Evolutionary conservation across 108 stramenopile genomes (phyloP), one percentile per base, ranked within the genome.

Genomic region (Discostella stelligeroides): DNA sequence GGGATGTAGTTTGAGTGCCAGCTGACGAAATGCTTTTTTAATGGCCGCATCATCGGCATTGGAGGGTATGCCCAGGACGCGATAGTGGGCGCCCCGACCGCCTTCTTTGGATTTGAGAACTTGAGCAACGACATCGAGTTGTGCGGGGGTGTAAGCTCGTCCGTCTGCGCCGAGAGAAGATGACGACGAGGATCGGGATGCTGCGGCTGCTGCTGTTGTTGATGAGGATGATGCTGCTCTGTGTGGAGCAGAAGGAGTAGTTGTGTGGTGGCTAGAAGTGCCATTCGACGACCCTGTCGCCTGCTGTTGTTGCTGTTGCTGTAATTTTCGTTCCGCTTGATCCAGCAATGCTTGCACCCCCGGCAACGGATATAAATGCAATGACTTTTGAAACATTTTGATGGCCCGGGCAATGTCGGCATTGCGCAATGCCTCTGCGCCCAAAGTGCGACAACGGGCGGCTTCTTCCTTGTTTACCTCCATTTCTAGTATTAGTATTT

Each of bases 21-120:
- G 63, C 70, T 94, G 95, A 10, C 94, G 84, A 66, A 96, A 97
- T 0, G 95, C 95, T 74, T 84, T 91, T 76, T 97, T 97, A 14
- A 96, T 81, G 30, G 88, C 89, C 37, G 73, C 75, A 20, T 95
- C 95, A 20, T 77, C 79, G 7, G 88, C 85, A 29, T 68, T 75
- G 27, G 62, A 39, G 25, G 23, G 28, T 15, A 97, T 63, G 1
- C 89, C 90, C 12, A 97, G 79, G 0, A 95, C 88, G 13, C 86
- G 83, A 66, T 95, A 97, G 80, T 98, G 97, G 15, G 95, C 90
- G 40, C 88, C 88, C n/a, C 85, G 66, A 2, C 92, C 90, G 20
- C 86, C 88, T 68, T 87, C 82, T 69, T 86, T 86, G 29, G 91
- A 79, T 54, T 58, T 74, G 10, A 93, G 66, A 7, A 92, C 81